Evolutionary conservation across 805 yeast species (phyloP).

Genomic region (Danielia reshetovae): DNA sequence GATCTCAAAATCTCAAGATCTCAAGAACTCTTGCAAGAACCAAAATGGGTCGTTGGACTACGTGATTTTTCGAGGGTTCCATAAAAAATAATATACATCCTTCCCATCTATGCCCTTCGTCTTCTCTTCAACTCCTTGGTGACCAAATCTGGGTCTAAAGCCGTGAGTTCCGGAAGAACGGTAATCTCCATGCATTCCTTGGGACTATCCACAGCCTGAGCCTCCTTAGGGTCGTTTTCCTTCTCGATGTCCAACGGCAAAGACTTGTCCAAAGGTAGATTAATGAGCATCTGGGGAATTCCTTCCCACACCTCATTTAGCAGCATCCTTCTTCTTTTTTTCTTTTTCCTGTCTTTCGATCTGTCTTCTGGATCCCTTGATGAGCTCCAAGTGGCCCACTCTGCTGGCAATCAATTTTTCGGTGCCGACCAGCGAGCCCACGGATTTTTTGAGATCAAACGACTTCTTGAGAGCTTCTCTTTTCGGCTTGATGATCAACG

Average conservation of each 20-base stretch:
- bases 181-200: too few relatives aligned
- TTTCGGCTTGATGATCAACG: slow-evolving; percentile 64
- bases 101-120: too few relatives aligned
- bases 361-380: slow-evolving; percentile 87
- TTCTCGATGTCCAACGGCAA: background rate
- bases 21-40: too few relatives aligned
- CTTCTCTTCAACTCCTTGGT: slow-evolving; percentile 10
- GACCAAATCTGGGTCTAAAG: slow-evolving; percentile 25
- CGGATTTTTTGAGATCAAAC: slow-evolving; percentile 52
- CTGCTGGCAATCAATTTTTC: slow-evolving; percentile 83
- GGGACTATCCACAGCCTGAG: too few relatives aligned
- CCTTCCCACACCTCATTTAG: slow-evolving; percentile 6
- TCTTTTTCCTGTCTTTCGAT: slow-evolving; percentile 59
- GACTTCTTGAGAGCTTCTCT: slow-evolving; percentile 46
- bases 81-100: too few relatives aligned
- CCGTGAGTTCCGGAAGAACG: slow-evolving; percentile 21
- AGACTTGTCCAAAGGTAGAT: background rate
- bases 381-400: slow-evolving; percentile 89
- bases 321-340: slow-evolving; percentile 16
- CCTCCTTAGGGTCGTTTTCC: background rate
- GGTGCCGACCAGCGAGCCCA: slow-evolving; percentile 38
- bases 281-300: slow-evolving; percentile 5
- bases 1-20: too few relatives aligned
- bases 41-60: too few relatives aligned
- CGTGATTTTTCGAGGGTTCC: too few relatives aligned